phyloP scores from a whole-genome alignment of 2,329 filamentous ascomycete genomes.

The Xylaria digitata region DNA sequence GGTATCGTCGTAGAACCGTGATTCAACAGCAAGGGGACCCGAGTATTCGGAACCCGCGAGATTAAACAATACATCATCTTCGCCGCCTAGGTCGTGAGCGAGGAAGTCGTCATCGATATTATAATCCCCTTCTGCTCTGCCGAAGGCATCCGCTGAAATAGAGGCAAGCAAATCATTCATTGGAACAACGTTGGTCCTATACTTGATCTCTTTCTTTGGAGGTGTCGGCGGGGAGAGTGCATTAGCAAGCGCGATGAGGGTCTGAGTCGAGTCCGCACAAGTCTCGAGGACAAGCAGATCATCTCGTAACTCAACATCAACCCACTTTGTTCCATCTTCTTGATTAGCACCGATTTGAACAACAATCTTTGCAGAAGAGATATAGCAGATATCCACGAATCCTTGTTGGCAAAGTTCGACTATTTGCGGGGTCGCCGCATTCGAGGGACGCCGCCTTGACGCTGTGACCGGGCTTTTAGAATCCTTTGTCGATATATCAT shows the following conservation, averaged over 20 bases:
- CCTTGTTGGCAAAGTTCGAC: slow-evolving; percentile 71
- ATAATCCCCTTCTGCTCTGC: slow-evolving; percentile 69
- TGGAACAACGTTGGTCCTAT: slow-evolving; percentile 86
- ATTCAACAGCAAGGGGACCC: slow-evolving; percentile 54
- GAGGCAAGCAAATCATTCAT: slow-evolving; percentile 90
- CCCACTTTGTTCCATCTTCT: slow-evolving; percentile 69
- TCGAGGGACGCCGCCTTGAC: slow-evolving; percentile 51
- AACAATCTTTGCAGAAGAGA: slow-evolving; percentile 80
- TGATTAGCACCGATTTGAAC: slow-evolving; percentile 69
- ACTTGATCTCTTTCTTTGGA: slow-evolving; percentile 84
- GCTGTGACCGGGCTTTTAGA: slow-evolving; percentile 55
- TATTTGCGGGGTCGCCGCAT: slow-evolving; percentile 62
- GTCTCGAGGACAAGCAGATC: slow-evolving; percentile 91
- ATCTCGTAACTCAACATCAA: slow-evolving; percentile 86
- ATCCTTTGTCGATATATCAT: slow-evolving; percentile 69
- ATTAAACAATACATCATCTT: slow-evolving; percentile 54
- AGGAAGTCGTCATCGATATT: slow-evolving; percentile 73
- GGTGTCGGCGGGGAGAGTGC: slow-evolving; percentile 85
- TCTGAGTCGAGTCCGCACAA: slow-evolving; percentile 97
- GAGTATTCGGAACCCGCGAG: slow-evolving; percentile 51
- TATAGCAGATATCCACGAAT: slow-evolving; percentile 86
- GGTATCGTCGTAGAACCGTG: slow-evolving; percentile 62
- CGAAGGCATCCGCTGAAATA: slow-evolving; percentile 87
- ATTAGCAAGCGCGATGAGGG: slow-evolving; percentile 81
- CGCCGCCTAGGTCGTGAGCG: slow-evolving; percentile 61